Evolutionary conservation across 129 eudicot genomes (phyloP).

Genomic region (Pseudognaphalium luteoalbum): DNA sequence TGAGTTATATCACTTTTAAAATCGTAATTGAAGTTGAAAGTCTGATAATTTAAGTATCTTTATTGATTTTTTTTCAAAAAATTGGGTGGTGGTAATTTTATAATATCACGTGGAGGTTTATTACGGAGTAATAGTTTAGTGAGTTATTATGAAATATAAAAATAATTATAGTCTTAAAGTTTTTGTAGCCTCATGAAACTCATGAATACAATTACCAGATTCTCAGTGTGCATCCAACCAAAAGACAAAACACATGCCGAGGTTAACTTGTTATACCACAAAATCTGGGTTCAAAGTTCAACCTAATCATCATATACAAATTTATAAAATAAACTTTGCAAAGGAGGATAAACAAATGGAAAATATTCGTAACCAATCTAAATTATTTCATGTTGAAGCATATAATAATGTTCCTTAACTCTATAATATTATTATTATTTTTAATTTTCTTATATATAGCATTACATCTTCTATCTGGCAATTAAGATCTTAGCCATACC

Average conservation of each 20-base stretch:
- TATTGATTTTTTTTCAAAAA: background rate
- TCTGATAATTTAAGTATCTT: background rate
- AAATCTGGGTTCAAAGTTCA: constrained; percentile 20
- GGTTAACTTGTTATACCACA: constrained; percentile 27
- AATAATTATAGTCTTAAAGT: constrained; percentile 9
- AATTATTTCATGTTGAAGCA: too few relatives aligned
- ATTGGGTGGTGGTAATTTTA: background rate
- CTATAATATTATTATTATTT: too few relatives aligned
- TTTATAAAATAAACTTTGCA: background rate
- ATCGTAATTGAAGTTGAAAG: too few relatives aligned
- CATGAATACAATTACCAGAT: constrained; percentile 31
- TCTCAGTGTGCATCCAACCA: constrained; percentile 30
- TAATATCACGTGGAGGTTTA: constrained; percentile 21
- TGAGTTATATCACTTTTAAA: too few relatives aligned
- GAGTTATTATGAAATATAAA: background rate
- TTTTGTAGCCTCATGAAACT: constrained; percentile 27
- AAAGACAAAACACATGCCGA: constrained; percentile 34
- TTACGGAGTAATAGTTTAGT: background rate
- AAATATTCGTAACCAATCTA: too few relatives aligned
- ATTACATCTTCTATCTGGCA: too few relatives aligned
- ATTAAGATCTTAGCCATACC: too few relatives aligned
- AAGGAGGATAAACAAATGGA: background rate
- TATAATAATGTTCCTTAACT: too few relatives aligned
- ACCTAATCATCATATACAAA: constrained; percentile 24
- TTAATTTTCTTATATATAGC: too few relatives aligned